A percentile compares a stretch with the other conserved stretches of the same genome.
phyloP scores from a whole-genome alignment of 1,139 yeast genomes.

The Suhomyces bolitotheri region DNA sequence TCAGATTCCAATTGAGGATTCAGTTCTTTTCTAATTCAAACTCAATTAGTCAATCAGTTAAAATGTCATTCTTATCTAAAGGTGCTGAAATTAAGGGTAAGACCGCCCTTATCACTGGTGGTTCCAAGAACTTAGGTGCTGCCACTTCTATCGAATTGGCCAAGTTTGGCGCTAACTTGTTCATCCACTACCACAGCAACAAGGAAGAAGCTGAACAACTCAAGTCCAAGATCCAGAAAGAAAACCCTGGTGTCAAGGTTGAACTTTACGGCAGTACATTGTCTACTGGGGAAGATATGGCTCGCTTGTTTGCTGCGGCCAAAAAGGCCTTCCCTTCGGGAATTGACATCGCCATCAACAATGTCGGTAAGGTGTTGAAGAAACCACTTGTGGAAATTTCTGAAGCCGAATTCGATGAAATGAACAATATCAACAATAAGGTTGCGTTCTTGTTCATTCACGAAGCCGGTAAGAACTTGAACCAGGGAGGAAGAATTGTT shows the following conservation, averaged over 20 bases:
- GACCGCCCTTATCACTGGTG: constrained; percentile 62
- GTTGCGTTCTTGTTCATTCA: constrained; percentile 62
- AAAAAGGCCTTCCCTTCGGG: constrained; percentile 44
- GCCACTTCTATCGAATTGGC: constrained; percentile 60
- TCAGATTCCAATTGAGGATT: no score
- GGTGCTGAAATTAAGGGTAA: constrained; percentile 34
- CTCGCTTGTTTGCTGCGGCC: constrained; percentile 48
- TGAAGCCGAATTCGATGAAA: constrained; percentile 53
- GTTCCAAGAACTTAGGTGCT: constrained; percentile 65
- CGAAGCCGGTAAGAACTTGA: constrained; percentile 53
- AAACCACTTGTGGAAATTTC: constrained; percentile 53
- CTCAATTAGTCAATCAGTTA: constrained; percentile 1
- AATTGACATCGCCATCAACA: constrained; percentile 64
- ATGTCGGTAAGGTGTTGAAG: constrained; percentile 66
- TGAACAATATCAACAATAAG: constrained; percentile 57
- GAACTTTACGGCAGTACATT: constrained; percentile 48
- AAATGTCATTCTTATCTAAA: constrained; percentile 3
- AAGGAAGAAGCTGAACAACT: constrained; percentile 38
- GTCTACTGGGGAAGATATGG: constrained; percentile 41
- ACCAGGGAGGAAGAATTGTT: constrained; percentile 55
- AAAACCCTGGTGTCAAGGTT: constrained; percentile 39
- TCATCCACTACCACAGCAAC: constrained; percentile 55
- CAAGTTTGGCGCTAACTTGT: constrained; percentile 53
- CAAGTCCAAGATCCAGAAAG: constrained; percentile 35
- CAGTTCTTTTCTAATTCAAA: no score